Evolutionary conservation across 192 early-diverging fungal species (phyloP).

Genomic region (Gamsiella multidivaricata): DNA sequence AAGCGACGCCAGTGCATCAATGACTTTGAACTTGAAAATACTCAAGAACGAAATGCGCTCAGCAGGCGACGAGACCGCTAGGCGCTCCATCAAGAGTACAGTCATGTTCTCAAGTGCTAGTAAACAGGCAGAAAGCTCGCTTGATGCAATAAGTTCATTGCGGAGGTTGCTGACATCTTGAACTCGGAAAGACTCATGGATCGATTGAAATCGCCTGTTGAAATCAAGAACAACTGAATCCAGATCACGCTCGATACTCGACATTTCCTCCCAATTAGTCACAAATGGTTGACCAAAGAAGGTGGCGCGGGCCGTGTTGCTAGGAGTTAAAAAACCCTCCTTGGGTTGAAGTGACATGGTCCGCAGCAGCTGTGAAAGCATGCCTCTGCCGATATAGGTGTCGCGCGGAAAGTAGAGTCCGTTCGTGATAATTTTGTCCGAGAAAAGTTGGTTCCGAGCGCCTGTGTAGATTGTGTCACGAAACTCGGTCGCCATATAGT

Average conservation of each 20-base stretch:
- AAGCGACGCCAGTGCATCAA: neutral
- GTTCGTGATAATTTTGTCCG: neutral
- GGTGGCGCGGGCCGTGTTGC: neutral
- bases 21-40: neutral
- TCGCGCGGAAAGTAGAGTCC: constrained; percentile 34
- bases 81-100: neutral
- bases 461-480: neutral
- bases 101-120: constrained; percentile 3
- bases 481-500: neutral
- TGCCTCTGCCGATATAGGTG: constrained; percentile 30
- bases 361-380: constrained; percentile 11
- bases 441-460: neutral
- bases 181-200: neutral
- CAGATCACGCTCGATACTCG: constrained; percentile 9
- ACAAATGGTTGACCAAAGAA: constrained; percentile 14
- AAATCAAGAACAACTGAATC: neutral
- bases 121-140: neutral
- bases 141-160: neutral
- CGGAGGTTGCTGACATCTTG: neutral
- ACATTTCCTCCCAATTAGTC: neutral
- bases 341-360: neutral
- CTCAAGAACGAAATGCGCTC: neutral
- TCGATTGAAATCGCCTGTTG: constrained; percentile 1
- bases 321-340: neutral
- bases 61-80: neutral